phyloP scores from a whole-genome alignment of 169 alveolate genomes.

The Blepharisma undulans region DNA sequence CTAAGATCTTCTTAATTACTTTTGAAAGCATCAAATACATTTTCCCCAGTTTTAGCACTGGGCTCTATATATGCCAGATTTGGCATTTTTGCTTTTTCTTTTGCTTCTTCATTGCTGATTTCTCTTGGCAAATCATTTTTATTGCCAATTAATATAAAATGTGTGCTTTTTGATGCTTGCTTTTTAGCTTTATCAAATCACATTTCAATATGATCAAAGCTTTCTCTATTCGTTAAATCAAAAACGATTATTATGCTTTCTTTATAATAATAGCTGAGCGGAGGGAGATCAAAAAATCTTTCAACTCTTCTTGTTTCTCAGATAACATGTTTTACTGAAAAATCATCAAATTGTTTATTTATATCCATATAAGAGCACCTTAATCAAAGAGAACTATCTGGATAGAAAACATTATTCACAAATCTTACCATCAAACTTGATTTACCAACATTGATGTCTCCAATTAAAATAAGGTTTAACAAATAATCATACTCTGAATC shows the following conservation, averaged over 20 bases:
- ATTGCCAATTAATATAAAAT: conserved; percentile 94
- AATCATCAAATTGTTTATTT: too few species aligned
- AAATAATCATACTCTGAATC: background rate
- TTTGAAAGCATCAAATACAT: too few species aligned
- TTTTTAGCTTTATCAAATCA: conserved; percentile 96
- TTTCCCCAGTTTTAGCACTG: background rate
- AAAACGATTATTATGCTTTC: conserved; percentile 85
- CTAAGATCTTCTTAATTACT: too few species aligned
- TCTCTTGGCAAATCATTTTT: conserved; percentile 93
- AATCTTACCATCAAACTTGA: background rate
- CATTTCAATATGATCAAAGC: conserved; percentile 90
- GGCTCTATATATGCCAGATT: conserved; percentile 46
- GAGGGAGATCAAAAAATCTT: too few species aligned
- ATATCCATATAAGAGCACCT: too few species aligned
- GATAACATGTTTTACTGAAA: too few species aligned
- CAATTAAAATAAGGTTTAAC: background rate
- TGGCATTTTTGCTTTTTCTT: conserved; percentile 91
- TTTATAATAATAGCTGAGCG: too few species aligned
- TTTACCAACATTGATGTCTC: background rate
- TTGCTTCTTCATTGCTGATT: conserved; percentile 94
- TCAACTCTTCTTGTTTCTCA: too few species aligned
- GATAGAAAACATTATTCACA: conserved; percentile 30
- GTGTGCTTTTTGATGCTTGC: conserved; percentile 92
- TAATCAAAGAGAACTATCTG: too few species aligned
- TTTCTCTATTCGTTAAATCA: conserved; percentile 93